Evolutionary conservation across 177 flowering plant genomes (phyloP).

Genomic region (Vitis hybrid): DNA sequence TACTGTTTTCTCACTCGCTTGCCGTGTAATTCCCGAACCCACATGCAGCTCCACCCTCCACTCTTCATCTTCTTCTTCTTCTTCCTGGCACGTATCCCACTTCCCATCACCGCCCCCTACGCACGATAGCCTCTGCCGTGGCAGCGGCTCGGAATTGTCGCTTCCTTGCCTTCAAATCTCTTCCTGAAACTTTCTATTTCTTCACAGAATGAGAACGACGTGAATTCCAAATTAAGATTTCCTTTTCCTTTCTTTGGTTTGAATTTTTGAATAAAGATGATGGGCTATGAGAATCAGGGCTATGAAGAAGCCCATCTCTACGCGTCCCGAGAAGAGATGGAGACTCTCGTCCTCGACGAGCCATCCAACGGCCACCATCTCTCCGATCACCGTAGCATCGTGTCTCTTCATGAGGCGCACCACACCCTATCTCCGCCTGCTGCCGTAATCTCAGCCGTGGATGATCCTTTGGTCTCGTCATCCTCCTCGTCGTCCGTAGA

Average conservation of each 20-base stretch:
- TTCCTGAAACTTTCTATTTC: too few relatives aligned
- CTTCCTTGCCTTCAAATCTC: too few relatives aligned
- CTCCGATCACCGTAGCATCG: conserved; percentile 38
- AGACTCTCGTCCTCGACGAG: conserved; percentile 55
- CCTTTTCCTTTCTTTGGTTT: too few relatives aligned
- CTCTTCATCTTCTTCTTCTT: too few relatives aligned
- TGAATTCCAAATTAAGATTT: too few relatives aligned
- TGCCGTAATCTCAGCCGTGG: conserved; percentile 20
- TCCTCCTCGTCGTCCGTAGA: conserved; percentile 22
- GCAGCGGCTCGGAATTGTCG: too few relatives aligned
- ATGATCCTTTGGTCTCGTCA: conserved; percentile 31
- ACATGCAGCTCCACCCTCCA: too few relatives aligned
- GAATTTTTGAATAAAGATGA: conserved; percentile 33
- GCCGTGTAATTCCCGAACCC: too few relatives aligned
- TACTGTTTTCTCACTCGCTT: too few relatives aligned
- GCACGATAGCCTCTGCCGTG: conserved; percentile 11
- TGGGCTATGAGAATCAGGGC: conserved; percentile 45
- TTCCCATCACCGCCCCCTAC: neutral
- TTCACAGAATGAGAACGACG: too few relatives aligned
- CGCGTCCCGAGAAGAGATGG: conserved; percentile 68
- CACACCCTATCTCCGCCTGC: conserved; percentile 35
- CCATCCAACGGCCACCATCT: conserved; percentile 10
- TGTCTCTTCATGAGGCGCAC: conserved; percentile 31
- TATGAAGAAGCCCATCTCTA: conserved; percentile 10
- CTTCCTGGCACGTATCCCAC: too few relatives aligned